Evolutionary conservation across 1,284 basidiomycete genomes (phyloP).

Genomic region (Leccinum solheimii): DNA sequence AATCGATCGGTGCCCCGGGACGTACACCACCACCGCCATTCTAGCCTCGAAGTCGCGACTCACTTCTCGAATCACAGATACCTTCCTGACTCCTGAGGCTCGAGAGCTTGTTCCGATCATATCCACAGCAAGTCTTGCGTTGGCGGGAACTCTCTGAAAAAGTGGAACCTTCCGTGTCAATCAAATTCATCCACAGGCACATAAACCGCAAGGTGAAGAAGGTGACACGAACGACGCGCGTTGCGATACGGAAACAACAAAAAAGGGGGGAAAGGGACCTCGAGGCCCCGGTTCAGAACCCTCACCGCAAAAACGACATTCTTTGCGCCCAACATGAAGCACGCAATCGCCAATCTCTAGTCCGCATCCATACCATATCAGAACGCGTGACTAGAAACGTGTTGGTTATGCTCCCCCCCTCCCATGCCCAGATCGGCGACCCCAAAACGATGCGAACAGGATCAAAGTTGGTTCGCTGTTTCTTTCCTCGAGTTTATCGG

Average conservation of each 20-base stretch:
- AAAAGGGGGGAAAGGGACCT: not conserved
- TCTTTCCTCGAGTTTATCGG: not conserved
- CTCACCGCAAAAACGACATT: conserved; percentile 6
- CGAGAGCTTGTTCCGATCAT: conserved; percentile 1
- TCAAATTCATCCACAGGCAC: conserved; percentile 1
- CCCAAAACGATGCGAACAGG: not conserved
- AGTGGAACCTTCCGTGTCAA: not conserved
- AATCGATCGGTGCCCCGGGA: conserved; percentile 1
- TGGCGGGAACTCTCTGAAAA: not conserved
- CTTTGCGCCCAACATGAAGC: conserved; percentile 17
- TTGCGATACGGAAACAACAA: not conserved
- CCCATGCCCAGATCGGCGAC: not conserved
- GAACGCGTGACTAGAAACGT: conserved; percentile 24
- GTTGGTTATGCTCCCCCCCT: conserved; percentile 10
- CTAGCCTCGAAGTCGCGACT: not conserved
- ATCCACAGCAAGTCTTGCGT: conserved; percentile 3
- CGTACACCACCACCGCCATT: not conserved
- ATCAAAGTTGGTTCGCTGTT: conserved; percentile 6
- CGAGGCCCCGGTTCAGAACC: conserved; percentile 14
- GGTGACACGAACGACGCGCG: not conserved
- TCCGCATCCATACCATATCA: not conserved
- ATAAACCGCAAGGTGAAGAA: not conserved
- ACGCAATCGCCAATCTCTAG: conserved; percentile 1
- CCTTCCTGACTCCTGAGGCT: conserved; percentile 29
- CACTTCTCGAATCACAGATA: conserved; percentile 3